Conservation (phyloP, 2,329 filamentous ascomycete species). For the Byssoonygena ceratinophila region DNA sequence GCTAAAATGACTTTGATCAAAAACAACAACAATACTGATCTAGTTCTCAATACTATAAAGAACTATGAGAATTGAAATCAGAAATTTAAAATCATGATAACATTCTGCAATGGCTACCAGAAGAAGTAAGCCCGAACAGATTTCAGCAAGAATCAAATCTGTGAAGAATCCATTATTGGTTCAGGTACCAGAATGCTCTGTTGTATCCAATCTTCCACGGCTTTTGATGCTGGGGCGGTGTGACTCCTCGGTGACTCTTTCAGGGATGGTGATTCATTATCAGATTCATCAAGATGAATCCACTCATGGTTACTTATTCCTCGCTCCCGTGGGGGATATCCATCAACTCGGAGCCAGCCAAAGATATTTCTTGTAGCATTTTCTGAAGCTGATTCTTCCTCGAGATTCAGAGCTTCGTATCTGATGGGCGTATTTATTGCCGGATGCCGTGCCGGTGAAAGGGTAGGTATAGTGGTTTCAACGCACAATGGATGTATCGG, state of each 20-base stretch:
- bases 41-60: no score
- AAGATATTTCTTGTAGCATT: slow-evolving; percentile 26
- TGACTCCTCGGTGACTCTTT: slow-evolving; percentile 1
- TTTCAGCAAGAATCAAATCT: background rate
- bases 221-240: background rate
- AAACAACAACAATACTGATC: no score
- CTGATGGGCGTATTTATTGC: slow-evolving; percentile 5
- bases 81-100: no score
- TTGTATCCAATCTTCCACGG: slow-evolving; percentile 9
- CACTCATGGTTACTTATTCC: slow-evolving; percentile 14
- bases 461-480: background rate
- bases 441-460: background rate
- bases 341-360: slow-evolving; percentile 22
- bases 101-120: no score
- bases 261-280: slow-evolving; percentile 7
- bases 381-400: slow-evolving; percentile 18
- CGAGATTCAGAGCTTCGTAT: slow-evolving; percentile 10
- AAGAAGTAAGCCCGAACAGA: no score
- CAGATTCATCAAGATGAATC: slow-evolving; percentile 11
- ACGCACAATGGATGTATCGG: slow-evolving; percentile 2
- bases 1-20: no score
- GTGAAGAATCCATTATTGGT: background rate
- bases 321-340: slow-evolving; percentile 11
- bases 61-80: no score
- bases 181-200: background rate